phyloP scores from a whole-genome alignment of 176 grass and related monocot genomes.

The Poa annua region DNA sequence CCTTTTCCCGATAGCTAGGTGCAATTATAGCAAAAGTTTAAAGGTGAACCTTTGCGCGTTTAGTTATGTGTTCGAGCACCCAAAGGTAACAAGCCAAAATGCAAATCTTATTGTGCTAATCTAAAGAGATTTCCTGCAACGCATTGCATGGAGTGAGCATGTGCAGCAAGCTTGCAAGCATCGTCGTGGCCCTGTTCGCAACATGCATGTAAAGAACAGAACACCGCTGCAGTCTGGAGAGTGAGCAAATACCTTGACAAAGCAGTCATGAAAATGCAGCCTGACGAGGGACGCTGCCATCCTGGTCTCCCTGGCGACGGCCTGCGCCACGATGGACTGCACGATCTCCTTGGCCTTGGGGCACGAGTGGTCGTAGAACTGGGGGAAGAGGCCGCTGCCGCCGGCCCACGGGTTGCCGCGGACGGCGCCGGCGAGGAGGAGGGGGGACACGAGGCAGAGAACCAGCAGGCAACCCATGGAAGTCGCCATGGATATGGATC shows the following conservation, averaged over 20 bases:
- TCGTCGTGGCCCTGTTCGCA: too few species aligned
- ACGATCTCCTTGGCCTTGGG: slow-evolving; percentile 75
- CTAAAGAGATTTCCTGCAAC: neutral
- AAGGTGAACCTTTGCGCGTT: neutral
- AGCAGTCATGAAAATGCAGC: slow-evolving; percentile 64
- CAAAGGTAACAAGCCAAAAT: neutral
- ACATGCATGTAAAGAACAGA: neutral
- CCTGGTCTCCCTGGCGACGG: slow-evolving; percentile 73
- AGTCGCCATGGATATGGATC: slow-evolving; percentile 53
- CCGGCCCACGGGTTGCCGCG: slow-evolving; percentile 44
- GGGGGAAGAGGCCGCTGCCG: slow-evolving; percentile 48
- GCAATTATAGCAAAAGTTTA: neutral
- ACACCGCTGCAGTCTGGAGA: neutral
- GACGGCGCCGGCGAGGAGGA: slow-evolving; percentile 45
- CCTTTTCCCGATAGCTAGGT: slow-evolving; percentile 6
- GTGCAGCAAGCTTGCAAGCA: neutral
- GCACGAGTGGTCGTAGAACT: slow-evolving; percentile 74
- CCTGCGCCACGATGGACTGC: slow-evolving; percentile 61
- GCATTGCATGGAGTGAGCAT: slow-evolving; percentile 4
- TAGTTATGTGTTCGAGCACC: neutral
- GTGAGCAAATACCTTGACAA: slow-evolving; percentile 53
- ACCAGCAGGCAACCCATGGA: slow-evolving; percentile 47
- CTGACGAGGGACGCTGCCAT: slow-evolving; percentile 75
- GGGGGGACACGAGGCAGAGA: slow-evolving; percentile 54
- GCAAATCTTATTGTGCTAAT: neutral